Evolutionary conservation across 371 early-diverging fungal genomes (phyloP), one percentile per base, ranked within the genome.

Genomic region (Capillidium rhysosporum): DNA sequence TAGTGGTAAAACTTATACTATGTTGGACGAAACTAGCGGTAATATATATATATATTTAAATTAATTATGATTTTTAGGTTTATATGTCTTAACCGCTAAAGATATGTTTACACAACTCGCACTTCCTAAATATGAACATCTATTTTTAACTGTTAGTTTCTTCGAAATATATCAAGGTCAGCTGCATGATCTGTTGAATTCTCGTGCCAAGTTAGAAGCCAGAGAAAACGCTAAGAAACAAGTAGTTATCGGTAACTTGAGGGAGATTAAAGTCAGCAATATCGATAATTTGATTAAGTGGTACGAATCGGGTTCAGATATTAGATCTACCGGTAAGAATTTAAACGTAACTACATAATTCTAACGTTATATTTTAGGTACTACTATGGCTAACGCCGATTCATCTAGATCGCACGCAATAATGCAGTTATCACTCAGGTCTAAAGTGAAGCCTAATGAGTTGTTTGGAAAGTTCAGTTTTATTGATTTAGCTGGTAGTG

Each of bases 401-500:
- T 96, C 97, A 3, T 97, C 97, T 10, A 74, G 99, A 26, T 96
- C 97, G 0, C 99, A 98, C 68, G 98, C 99, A 47, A 89, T 98
- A 16, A 72, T 98, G 61, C 93, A 92, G 69, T 77, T 98, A 25
- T 69, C 81, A n/a, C 61, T 95, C n/a, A 86, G 84, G 55, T 71
- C 75, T 41, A 74, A 72, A 49, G 62, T 67, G 1, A 59, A 70
- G 24, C 71, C 70, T 47, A 66, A 67, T 39, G 69, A 59, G 18
- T 40, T 52, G 14, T 63, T 65, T 57, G 90, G 92, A 41, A 96
- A 93, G 62, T 71, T 96, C 23, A 89, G 85, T 64, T 96, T 99
- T 64, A 94, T 99, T 52, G 99, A 99, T 72, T 68, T 99, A 55
- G 99, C 99, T 8, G 99, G 99, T 18, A 92, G 89, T 66, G 99